Conservation (phyloP, 345 rosid genomes). For the Lumnitzera littorea region DNA sequence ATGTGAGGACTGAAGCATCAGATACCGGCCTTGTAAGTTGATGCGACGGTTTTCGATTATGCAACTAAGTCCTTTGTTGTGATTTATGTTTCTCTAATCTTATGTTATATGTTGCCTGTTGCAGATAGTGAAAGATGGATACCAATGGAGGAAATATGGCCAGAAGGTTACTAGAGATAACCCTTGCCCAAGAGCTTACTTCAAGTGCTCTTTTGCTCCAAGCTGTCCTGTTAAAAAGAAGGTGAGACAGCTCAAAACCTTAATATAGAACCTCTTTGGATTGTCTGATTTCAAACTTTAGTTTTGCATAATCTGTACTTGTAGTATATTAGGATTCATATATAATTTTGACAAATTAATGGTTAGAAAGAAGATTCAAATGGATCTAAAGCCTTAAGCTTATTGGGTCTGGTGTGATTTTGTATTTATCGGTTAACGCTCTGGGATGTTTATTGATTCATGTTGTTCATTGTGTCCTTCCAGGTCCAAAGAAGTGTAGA, state of each 20-base stretch:
- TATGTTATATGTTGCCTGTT: neutral
- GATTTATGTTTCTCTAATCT: neutral
- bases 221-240: conserved; percentile 95
- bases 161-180: conserved; percentile 99
- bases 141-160: conserved; percentile 99
- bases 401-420: too few relatives aligned
- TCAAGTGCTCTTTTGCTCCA: conserved; percentile 95
- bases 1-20: conserved; percentile 57
- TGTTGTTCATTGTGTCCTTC: conserved; percentile 6
- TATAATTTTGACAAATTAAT: neutral
- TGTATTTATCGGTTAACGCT: neutral
- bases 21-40: conserved; percentile 72
- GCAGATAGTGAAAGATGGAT: conserved; percentile 94
- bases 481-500: conserved; percentile 93
- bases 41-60: neutral
- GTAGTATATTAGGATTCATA: neutral
- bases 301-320: neutral
- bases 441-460: neutral
- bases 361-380: too few relatives aligned
- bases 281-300: neutral
- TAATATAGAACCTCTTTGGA: neutral
- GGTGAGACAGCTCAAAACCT: conserved; percentile 23
- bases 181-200: conserved; percentile 97
- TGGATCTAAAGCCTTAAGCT: too few relatives aligned
- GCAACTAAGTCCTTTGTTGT: neutral